Evolutionary conservation across 306 rosid genomes (phyloP).

Genomic region (Phaseolus lunatus): DNA sequence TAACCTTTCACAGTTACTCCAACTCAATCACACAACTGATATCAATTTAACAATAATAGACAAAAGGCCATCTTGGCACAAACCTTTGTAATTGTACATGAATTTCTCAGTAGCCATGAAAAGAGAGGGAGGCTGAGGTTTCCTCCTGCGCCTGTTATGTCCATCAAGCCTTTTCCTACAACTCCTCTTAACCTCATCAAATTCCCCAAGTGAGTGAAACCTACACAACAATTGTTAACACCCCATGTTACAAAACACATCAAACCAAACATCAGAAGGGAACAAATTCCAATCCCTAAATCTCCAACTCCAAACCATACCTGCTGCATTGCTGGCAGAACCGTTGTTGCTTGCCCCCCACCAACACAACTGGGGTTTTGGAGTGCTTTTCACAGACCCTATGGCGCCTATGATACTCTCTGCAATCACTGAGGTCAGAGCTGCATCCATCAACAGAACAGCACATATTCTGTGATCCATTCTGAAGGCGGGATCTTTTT

Average conservation of each 20-base stretch:
- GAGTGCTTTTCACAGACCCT: slow-evolving; percentile 87
- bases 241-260: slow-evolving; percentile 27
- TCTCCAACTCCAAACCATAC: slow-evolving; percentile 48
- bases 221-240: slow-evolving; percentile 52
- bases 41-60: slow-evolving; percentile 18
- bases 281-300: slow-evolving; percentile 23
- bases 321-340: slow-evolving; percentile 99
- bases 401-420: slow-evolving; percentile 87
- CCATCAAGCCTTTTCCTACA: slow-evolving; percentile 91
- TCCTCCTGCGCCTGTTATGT: slow-evolving; percentile 84
- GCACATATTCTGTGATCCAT: slow-evolving; percentile 57
- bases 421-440: slow-evolving; percentile 79
- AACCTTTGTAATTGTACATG: slow-evolving; percentile 68
- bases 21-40: neutral
- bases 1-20: neutral
- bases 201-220: slow-evolving; percentile 87
- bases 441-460: slow-evolving; percentile 86
- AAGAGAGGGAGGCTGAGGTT: slow-evolving; percentile 75
- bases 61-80: slow-evolving; percentile 12
- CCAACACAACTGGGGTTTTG: slow-evolving; percentile 74
- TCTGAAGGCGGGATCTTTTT: slow-evolving; percentile 62
- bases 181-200: slow-evolving; percentile 89
- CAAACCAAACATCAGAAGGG: slow-evolving; percentile 15
- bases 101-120: slow-evolving; percentile 61
- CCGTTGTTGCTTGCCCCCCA: slow-evolving; percentile 74